These are phyloP conservation scores for Sclerotinia minor DNA, from an alignment of 2,329 filamentous ascomycete species.

Conservation along the genomic window DNA sequence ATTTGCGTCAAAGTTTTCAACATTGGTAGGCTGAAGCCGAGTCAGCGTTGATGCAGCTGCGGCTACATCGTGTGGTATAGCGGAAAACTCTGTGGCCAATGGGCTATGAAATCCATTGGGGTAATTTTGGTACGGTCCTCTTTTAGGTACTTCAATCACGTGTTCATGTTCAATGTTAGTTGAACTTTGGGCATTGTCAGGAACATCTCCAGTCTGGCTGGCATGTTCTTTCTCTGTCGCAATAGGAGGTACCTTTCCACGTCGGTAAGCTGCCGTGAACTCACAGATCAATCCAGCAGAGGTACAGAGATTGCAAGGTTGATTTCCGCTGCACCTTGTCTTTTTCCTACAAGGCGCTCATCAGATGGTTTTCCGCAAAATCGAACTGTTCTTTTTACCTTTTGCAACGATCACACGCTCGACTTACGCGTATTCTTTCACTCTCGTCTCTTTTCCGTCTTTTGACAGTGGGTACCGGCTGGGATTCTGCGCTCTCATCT, in stretches of 20 bases:
- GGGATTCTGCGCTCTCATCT: background rate
- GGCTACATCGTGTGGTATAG: conserved; percentile 18
- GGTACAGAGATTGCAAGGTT: conserved; percentile 45
- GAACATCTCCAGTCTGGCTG: background rate
- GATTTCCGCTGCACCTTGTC: conserved; percentile 45
- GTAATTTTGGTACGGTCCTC: background rate
- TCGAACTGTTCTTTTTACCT: conserved; percentile 42
- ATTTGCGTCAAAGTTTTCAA: background rate
- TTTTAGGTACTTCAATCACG: conserved; percentile 11
- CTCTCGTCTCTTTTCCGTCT: conserved; percentile 29
- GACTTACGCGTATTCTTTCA: conserved; percentile 44
- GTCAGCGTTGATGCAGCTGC: conserved; percentile 20
- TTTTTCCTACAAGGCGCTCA: conserved; percentile 41
- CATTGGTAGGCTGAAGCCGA: background rate
- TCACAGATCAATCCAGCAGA: conserved; percentile 43
- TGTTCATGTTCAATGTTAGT: background rate
- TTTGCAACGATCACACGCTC: conserved; percentile 52
- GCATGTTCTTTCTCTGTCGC: background rate
- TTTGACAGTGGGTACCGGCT: conserved; percentile 21
- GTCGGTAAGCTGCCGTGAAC: conserved; percentile 52
- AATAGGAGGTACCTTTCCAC: conserved; percentile 48
- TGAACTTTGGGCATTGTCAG: conserved; percentile 6
- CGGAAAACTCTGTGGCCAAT: background rate
- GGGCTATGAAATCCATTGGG: conserved; percentile 12
- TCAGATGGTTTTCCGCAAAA: background rate